Conservation (phyloP, 176 grass and related monocot genomes). For the Triticum turgidum region DNA sequence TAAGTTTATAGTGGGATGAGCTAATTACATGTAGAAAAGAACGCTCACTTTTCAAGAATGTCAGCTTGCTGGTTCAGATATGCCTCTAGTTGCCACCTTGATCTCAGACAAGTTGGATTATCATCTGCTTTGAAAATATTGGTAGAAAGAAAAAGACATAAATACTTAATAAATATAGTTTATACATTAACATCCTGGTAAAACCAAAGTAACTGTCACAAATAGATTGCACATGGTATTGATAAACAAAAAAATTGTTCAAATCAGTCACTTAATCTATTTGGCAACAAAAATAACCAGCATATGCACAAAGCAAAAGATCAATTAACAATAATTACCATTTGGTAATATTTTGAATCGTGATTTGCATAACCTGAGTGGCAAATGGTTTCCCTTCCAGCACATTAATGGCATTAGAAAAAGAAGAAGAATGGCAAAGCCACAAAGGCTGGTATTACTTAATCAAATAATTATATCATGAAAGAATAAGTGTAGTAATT, state of each 20-base stretch:
- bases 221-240: neutral
- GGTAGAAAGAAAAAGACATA: conserved; percentile 26
- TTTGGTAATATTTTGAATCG: too few relatives aligned
- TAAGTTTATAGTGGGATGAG: conserved; percentile 11
- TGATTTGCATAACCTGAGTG: too few relatives aligned
- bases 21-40: conserved; percentile 18
- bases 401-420: neutral
- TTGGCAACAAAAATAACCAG: too few relatives aligned
- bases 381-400: neutral
- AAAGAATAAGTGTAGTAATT: neutral
- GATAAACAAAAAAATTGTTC: too few relatives aligned
- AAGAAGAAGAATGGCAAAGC: neutral
- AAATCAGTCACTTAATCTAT: too few relatives aligned
- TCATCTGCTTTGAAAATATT: conserved; percentile 63
- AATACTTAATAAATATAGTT: conserved; percentile 1
- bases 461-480: conserved; percentile 8
- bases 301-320: too few relatives aligned
- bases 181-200: neutral
- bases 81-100: conserved; percentile 94
- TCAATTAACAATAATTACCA: too few relatives aligned
- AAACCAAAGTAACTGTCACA: neutral
- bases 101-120: conserved; percentile 61
- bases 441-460: neutral
- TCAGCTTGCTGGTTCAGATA: conserved; percentile 88
- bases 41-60: conserved; percentile 79